These are phyloP conservation scores for Dryas alaskensis DNA, from an alignment of 306 rosid species.

Conservation along the genomic window DNA sequence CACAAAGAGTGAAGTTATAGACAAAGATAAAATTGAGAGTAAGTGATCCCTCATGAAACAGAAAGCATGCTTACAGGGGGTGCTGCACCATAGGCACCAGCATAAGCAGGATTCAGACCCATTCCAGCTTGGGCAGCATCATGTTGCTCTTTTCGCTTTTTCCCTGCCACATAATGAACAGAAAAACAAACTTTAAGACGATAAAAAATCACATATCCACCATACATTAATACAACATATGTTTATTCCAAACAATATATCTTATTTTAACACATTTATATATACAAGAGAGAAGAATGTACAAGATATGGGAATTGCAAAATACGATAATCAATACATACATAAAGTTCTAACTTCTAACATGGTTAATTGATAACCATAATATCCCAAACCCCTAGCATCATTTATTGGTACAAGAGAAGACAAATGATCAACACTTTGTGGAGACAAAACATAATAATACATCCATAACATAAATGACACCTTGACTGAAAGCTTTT, in stretches of 20 bases:
- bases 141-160: constrained; percentile 84
- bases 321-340: neutral
- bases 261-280: neutral
- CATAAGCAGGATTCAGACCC: constrained; percentile 78
- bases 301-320: neutral
- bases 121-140: constrained; percentile 82
- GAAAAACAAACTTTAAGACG: neutral
- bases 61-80: constrained; percentile 62
- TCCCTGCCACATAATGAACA: constrained; percentile 46
- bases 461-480: neutral
- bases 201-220: constrained; percentile 8
- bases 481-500: neutral
- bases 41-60: neutral
- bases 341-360: neutral
- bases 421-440: neutral
- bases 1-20: neutral
- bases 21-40: neutral
- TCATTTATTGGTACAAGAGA: neutral
- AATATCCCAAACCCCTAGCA: neutral
- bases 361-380: neutral
- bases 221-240: neutral
- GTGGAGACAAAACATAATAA: neutral
- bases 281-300: neutral
- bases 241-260: neutral
- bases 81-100: constrained; percentile 74